Percentiles rank a stretch among this genome's conserved stretches.
phyloP scores from a whole-genome alignment of 768 basidiomycete genomes.

The Boletus sensibilis region DNA sequence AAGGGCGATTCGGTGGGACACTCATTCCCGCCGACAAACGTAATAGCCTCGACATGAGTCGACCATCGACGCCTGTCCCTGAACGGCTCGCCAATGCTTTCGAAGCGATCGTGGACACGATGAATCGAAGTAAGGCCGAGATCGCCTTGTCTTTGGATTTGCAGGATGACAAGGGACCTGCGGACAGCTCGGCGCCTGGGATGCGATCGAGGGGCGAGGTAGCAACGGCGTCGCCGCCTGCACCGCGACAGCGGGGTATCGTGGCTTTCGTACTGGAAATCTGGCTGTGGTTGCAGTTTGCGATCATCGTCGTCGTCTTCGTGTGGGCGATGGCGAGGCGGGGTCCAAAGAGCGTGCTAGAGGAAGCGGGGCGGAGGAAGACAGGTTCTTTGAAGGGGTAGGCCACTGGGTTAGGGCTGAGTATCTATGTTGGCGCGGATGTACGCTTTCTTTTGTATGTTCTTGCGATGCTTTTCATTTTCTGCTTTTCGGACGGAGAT shows the following conservation, averaged over 20 bases:
- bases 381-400: slow-evolving; percentile 14
- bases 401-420: background rate
- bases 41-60: slow-evolving; percentile 17
- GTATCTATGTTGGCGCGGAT: slow-evolving; percentile 5
- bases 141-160: slow-evolving; percentile 7
- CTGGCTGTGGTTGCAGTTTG: slow-evolving; percentile 86
- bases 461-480: background rate
- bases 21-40: slow-evolving; percentile 23
- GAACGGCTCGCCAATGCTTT: slow-evolving; percentile 43
- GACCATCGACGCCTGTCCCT: slow-evolving; percentile 37
- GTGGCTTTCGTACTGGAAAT: slow-evolving; percentile 60
- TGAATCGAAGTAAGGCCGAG: slow-evolving; percentile 27
- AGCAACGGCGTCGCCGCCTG: slow-evolving; percentile 11
- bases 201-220: slow-evolving; percentile 4
- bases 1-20: slow-evolving; percentile 49
- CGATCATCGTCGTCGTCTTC: slow-evolving; percentile 71
- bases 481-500: slow-evolving; percentile 11
- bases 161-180: slow-evolving; percentile 5
- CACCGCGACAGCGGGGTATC: slow-evolving; percentile 33
- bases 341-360: slow-evolving; percentile 69
- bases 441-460: slow-evolving; percentile 5
- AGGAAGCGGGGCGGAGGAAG: slow-evolving; percentile 40
- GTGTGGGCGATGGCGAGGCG: slow-evolving; percentile 77
- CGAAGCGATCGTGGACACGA: slow-evolving; percentile 46
- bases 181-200: background rate